Evolutionary conservation across 2,329 filamentous ascomycete genomes (phyloP).

Genomic region (Colletotrichum lupini): DNA sequence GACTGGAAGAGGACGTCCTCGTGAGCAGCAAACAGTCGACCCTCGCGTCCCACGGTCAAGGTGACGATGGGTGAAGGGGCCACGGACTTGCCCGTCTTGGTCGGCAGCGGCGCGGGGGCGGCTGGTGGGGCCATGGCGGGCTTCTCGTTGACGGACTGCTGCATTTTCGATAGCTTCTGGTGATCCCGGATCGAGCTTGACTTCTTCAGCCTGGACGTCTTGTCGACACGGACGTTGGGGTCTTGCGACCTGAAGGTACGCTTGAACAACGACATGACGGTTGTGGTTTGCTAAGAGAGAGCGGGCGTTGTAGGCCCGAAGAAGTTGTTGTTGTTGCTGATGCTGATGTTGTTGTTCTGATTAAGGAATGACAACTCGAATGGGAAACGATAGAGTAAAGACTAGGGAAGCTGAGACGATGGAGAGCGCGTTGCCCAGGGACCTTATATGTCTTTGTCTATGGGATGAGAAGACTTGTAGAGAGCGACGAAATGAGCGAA

Average conservation of each 20-base stretch:
- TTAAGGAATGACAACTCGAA: conserved; percentile 36
- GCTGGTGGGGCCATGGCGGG: conserved; percentile 46
- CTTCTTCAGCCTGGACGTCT: conserved; percentile 84
- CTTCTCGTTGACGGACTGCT: conserved; percentile 79
- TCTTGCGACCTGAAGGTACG: conserved; percentile 87
- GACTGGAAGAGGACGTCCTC: conserved; percentile 85
- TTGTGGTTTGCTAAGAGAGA: conserved; percentile 41
- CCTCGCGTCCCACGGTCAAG: conserved; percentile 81
- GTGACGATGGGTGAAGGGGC: conserved; percentile 81
- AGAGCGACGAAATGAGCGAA: conserved; percentile 66
- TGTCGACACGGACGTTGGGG: conserved; percentile 76
- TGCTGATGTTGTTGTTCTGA: conserved; percentile 16
- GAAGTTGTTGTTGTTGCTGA: conserved; percentile 7
- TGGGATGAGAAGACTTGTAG: conserved; percentile 45
- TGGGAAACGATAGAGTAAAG: conserved; percentile 41
- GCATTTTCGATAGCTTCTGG: conserved; percentile 85
- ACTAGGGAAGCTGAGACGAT: conserved; percentile 48
- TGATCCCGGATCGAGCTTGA: conserved; percentile 71
- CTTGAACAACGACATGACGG: conserved; percentile 80
- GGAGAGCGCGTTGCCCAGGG: conserved; percentile 27
- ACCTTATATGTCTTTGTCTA: conserved; percentile 32
- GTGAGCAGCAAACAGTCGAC: conserved; percentile 91
- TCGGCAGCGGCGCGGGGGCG: conserved; percentile 63
- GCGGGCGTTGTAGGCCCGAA: conserved; percentile 13
- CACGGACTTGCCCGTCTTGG: conserved; percentile 40